A percentile compares a stretch with the other conserved stretches of the same genome.
phyloP scores from a whole-genome alignment of 371 early-diverging fungal species.

The Mortierella sp. region DNA sequence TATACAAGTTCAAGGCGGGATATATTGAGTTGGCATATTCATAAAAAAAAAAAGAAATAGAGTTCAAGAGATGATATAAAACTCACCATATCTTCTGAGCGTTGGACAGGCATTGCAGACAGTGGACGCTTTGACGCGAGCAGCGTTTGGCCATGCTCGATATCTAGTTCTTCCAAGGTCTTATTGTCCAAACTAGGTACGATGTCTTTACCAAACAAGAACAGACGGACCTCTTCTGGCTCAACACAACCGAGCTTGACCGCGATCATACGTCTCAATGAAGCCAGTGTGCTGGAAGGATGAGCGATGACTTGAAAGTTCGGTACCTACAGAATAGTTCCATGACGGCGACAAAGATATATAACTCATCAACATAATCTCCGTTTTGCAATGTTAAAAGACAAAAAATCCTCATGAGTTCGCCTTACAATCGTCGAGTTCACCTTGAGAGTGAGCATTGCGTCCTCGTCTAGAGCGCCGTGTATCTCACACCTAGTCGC shows the following conservation, averaged over 20 bases:
- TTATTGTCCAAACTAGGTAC: slow-evolving; percentile 27
- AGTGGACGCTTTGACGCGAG: slow-evolving; percentile 36
- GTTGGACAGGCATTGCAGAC: not conserved
- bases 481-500: slow-evolving; percentile 32
- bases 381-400: not conserved
- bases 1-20: no score
- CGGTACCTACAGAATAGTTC: no score
- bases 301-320: slow-evolving; percentile 36
- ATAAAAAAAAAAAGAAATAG: not conserved
- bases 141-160: slow-evolving; percentile 47
- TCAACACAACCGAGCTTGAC: slow-evolving; percentile 17
- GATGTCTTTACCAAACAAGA: slow-evolving; percentile 43
- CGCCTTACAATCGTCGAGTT: slow-evolving; percentile 20
- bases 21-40: not conserved
- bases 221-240: slow-evolving; percentile 35
- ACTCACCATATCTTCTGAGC: not conserved
- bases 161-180: slow-evolving; percentile 52
- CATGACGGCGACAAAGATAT: no score
- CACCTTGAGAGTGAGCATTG: slow-evolving; percentile 43
- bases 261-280: slow-evolving; percentile 22
- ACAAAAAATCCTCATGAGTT: not conserved
- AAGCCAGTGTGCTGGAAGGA: slow-evolving; percentile 28
- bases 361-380: no score
- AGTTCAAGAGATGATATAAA: no score
- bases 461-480: slow-evolving; percentile 44